Conservation (phyloP, 1,139 yeast genomes). For the Taphrina flavorubra region DNA sequence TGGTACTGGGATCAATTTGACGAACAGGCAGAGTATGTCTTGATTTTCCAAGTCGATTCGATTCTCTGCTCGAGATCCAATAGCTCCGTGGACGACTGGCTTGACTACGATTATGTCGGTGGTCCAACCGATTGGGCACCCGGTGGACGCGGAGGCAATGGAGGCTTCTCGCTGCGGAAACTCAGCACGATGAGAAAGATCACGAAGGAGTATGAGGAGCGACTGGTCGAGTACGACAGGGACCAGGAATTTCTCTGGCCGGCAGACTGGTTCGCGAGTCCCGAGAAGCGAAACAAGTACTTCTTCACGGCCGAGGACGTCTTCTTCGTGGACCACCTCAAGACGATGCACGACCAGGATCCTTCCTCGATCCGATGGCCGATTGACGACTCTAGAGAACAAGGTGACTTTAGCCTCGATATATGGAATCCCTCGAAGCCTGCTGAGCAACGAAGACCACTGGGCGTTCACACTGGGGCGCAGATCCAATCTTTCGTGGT, state of each 20-base stretch:
- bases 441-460: neutral
- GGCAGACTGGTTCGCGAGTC: conserved; percentile 19
- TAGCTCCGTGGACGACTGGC: conserved; percentile 29
- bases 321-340: conserved; percentile 8
- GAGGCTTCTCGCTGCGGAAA: conserved; percentile 26
- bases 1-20: conserved; percentile 37
- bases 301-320: conserved; percentile 25
- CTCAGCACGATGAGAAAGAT: conserved; percentile 28
- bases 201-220: conserved; percentile 15
- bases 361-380: neutral
- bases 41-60: conserved; percentile 31
- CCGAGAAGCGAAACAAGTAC: neutral
- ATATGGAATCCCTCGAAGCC: conserved; percentile 8
- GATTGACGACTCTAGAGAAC: conserved; percentile 13
- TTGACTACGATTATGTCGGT: conserved; percentile 34
- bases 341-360: conserved; percentile 6
- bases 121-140: conserved; percentile 28
- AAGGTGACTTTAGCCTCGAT: conserved; percentile 20
- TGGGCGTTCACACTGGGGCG: conserved; percentile 12
- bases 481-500: conserved; percentile 10
- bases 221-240: conserved; percentile 4
- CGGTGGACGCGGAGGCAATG: conserved; percentile 34
- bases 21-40: conserved; percentile 17
- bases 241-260: conserved; percentile 7
- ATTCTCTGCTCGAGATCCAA: conserved; percentile 23